Base-by-base conservation (phyloP, 495 filamentous ascomycete genomes). In the Massariosphaeria phaeospora region DNA sequence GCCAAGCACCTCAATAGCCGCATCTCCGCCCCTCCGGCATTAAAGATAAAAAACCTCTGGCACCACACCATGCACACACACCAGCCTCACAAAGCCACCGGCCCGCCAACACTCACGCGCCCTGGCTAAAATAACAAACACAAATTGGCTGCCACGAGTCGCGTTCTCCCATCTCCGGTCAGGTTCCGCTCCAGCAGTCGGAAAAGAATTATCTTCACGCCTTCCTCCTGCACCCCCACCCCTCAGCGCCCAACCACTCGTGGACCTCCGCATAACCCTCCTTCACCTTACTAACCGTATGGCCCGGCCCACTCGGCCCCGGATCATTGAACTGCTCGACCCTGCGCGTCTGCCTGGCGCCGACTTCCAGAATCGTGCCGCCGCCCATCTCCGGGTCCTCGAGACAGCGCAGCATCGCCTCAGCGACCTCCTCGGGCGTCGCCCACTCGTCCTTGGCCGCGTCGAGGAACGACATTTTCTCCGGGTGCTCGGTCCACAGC, bases 401-500 rank as follows among this genome's bases (percentile, higher is more conserved):
- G 6, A 83, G 71, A 23, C 83, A 71, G 36, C 73, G 72, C 45
- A 83, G 56, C 83, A 88, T 88, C 24, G 77, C 76, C 40, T 76
- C 71, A 5, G 81, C 83, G 0, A 88, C 83, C 55, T 82, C 79
- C 55, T 84, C 82, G 0, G 83, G 71, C 9, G 73, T 79, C 20
- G 80, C 80, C 83, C 83, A 86, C 46, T 66, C 70, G 61, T 84
- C 82, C 18, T 63, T 53, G 0, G 59, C 64, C 7, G 72, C 69
- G 46, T 76, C 67, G 1, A 85, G 52, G 64, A 83, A 74, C 52
- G 71, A 71, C 47, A 83, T 15, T 63, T 88, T 86, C 64, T 86
- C 82, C 12, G 82, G 81, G 57, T 84, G 71, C 0, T 86, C 81
- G 0, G 78, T 82, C 83, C 82, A 88, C 3, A 88, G 63, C 24